Evolutionary conservation across 176 grass and related monocot genomes (phyloP).

Genomic region (Urochloa ruziziensis): DNA sequence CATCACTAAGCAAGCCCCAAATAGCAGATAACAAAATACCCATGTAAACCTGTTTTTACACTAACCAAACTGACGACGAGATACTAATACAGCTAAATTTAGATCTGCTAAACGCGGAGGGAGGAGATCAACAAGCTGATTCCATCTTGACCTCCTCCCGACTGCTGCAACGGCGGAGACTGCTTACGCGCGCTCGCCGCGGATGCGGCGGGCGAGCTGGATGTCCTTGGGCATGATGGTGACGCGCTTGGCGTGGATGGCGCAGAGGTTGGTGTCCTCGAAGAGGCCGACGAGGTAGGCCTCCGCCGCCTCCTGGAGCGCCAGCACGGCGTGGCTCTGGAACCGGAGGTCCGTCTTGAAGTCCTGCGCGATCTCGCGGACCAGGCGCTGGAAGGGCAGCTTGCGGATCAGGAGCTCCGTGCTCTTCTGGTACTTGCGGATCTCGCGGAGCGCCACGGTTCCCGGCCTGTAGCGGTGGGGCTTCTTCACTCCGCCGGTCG

Average conservation of each 20-base stretch:
- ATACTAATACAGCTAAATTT: neutral
- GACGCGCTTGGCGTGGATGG: conserved; percentile 88
- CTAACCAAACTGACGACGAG: neutral
- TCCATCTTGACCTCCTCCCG: neutral
- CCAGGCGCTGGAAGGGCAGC: conserved; percentile 85
- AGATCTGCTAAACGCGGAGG: neutral
- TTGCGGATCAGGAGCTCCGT: conserved; percentile 95
- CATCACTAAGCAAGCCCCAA: neutral
- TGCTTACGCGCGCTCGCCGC: neutral
- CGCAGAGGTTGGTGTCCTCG: conserved; percentile 92
- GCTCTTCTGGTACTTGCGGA: conserved; percentile 99
- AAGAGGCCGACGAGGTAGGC: conserved; percentile 90
- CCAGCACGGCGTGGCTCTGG: conserved; percentile 77
- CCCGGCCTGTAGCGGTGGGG: conserved; percentile 81
- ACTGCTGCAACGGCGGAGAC: neutral
- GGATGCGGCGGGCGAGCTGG: conserved; percentile 71
- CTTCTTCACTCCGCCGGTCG: conserved; percentile 95
- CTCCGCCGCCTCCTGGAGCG: conserved; percentile 85
- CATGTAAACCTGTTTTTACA: neutral
- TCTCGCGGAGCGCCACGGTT: conserved; percentile 75
- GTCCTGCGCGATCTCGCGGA: conserved; percentile 93
- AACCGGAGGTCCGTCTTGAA: conserved; percentile 95
- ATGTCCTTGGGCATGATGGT: conserved; percentile 96
- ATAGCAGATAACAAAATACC: neutral
- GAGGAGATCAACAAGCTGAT: neutral